Base-by-base conservation (phyloP, 805 yeast genomes). In the Wickerhamia fluorescens region DNA sequence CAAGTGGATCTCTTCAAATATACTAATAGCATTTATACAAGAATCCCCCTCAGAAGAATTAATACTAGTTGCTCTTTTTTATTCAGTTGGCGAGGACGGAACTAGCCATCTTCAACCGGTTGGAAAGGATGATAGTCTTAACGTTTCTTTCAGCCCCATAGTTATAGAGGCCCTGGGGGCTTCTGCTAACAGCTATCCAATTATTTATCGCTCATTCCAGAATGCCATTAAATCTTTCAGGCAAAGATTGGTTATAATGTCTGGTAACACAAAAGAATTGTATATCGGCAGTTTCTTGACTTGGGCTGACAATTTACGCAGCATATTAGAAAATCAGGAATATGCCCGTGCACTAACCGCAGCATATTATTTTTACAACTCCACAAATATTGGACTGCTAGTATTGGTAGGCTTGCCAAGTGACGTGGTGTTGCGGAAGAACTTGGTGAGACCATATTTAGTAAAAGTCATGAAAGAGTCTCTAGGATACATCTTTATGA, bases 301-400 rank as follows among this genome's bases (percentile, higher is more conserved):
- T 40, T 85, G 87, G 95, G 84, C 79, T 0, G 88, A 81, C 39
- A 58, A 64, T 16, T 49, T 83, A 2, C 49, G 71, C 33, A 59
- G 53, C 5, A 45, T 71, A 8, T 57, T 85, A 27, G 58, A 69
- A 7, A 40, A 53, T 2, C 73, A 70, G 1, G 49, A 68, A 14
- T 78, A 75, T 31, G 49, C 69, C 5, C 56, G 50, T 3, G 88
- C 94, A 0, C 59, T 84, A n/a, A 51, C 57, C 3, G 56, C 68
- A 10, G 78, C 82, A 0, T 57, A 68, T 25, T 51, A 53, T 6
- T 81, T 69, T 45, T 84, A 72, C 37, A 39, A 43, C 17, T 47
- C 59, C 28, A 37, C 44, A 1, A 75, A 79, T 7, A 42, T 41
- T 0, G 62, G 68, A 1, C 73, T 73, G 24, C 45, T 78, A 14